phyloP scores from a whole-genome alignment of 345 rosid genomes.

The Toxicodendron radicans region DNA sequence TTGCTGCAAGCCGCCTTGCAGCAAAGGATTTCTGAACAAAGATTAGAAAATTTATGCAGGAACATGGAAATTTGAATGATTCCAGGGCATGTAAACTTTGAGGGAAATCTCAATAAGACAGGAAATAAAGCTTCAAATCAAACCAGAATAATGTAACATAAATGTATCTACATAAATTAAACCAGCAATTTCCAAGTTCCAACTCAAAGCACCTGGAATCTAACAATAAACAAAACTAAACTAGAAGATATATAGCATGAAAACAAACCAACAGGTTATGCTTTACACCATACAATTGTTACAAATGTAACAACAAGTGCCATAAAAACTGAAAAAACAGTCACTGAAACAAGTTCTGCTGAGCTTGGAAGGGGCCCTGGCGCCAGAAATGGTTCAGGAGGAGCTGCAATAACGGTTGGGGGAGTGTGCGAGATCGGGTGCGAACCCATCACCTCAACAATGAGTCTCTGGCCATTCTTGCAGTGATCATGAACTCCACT shows the following conservation, averaged over 20 bases:
- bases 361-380: slow-evolving; percentile 42
- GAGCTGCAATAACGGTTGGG: slow-evolving; percentile 25
- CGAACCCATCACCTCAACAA: slow-evolving; percentile 64
- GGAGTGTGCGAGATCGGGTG: slow-evolving; percentile 37
- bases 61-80: too few species aligned
- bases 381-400: slow-evolving; percentile 32
- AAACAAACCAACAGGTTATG: neutral
- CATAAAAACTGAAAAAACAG: slow-evolving; percentile 11
- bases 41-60: too few species aligned
- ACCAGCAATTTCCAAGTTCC: neutral
- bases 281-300: slow-evolving; percentile 17
- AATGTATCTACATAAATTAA: neutral
- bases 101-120: neutral
- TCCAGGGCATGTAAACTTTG: too few species aligned
- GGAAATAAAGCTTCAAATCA: neutral
- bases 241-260: neutral
- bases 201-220: neutral
- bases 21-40: too few species aligned
- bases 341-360: slow-evolving; percentile 19
- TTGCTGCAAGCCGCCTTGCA: too few species aligned
- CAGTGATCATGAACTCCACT: slow-evolving; percentile 63
- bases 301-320: slow-evolving; percentile 20
- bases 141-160: neutral
- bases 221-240: neutral
- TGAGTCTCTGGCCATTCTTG: slow-evolving; percentile 62